Percentiles rank a stretch among this genome's conserved stretches.
Evolutionary conservation across 176 grass and related monocot genomes (phyloP).

Genomic region (Triticum monococcum): DNA sequence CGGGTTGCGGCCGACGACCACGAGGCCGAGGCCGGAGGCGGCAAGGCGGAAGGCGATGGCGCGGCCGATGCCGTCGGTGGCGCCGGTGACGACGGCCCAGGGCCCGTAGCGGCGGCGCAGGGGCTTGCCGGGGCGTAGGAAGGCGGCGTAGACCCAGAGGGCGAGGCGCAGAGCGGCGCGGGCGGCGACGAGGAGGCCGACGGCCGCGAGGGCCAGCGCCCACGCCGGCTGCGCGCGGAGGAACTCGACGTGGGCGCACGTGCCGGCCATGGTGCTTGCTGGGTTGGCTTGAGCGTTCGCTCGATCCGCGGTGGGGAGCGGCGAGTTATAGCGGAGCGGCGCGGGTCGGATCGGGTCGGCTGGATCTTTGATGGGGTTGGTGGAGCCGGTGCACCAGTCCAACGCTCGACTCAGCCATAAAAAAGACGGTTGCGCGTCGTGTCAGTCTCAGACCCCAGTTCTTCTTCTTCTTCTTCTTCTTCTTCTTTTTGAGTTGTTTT

Average conservation of each 20-base stretch:
- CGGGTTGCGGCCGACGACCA: constrained; percentile 81
- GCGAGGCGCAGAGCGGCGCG: constrained; percentile 48
- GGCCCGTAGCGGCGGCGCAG: constrained; percentile 77
- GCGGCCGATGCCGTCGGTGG: constrained; percentile 79
- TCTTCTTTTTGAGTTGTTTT: too few species aligned
- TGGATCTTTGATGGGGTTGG: constrained; percentile 25
- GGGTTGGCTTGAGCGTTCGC: not conserved
- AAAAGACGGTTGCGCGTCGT: not conserved
- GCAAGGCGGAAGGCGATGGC: constrained; percentile 81
- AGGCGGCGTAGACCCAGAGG: constrained; percentile 70
- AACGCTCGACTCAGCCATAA: not conserved
- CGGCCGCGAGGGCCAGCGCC: constrained; percentile 54
- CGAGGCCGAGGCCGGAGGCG: constrained; percentile 57
- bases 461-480: not conserved
- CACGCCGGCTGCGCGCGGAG: constrained; percentile 68
- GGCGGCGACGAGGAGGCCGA: constrained; percentile 49
- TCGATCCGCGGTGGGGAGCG: not conserved
- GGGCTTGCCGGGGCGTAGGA: constrained; percentile 83
- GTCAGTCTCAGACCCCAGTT: not conserved
- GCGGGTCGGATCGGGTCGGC: not conserved
- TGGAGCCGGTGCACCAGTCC: constrained; percentile 36
- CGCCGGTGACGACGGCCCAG: constrained; percentile 89
- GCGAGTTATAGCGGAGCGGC: not conserved
- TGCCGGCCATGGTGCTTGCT: constrained; percentile 40
- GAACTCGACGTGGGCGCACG: constrained; percentile 77